Evolutionary conservation across 106 monocot genomes (phyloP), one percentile per base, ranked within the genome.

Genomic region (Acanthochlamys bracteata): DNA sequence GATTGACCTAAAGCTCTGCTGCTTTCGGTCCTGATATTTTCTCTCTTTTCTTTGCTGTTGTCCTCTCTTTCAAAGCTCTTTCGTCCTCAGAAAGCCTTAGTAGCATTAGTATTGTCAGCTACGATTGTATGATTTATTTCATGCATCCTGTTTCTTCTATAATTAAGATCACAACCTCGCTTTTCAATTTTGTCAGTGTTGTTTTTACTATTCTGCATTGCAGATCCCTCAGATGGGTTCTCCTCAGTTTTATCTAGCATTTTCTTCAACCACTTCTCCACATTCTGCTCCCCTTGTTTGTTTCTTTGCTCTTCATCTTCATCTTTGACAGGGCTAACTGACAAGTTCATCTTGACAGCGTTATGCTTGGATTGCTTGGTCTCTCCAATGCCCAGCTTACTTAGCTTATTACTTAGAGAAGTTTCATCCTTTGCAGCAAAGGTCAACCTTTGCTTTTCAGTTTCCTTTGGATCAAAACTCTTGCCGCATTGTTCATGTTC

Each of bases 251-350:
- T 78, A 20, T 88, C 70, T 23, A 87, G 60, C 54, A 87, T 67
- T 16, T 78, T 57, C 27, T 85, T 69, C 42, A 84, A 82, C 95
- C 95, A 90, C 53, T 76, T 84, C 42, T 95, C 90, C 39, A 88
- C 61, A 65, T 87, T 95, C 42, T 49, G 79, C 74, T 80, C 90
- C 39, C 95, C 90, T 24, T 60, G 20, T 53, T 76, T 68, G 22
- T 76, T 76, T 25, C 51, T 70, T 40, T 70, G 25, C 39, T 72
- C 81, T 20, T 82, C 74, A 33, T 73, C 70, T 24, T 64, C 75
- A 24, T 72, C 66, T 46, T 66, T 40, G 1, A 14, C 25, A 12
- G 27, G 45, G 26, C 24, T 56, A 42, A 24, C 56, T 55, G 55
- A 55, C 20, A 25, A 21, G 20, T 17, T 46, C 25, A 33, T 60